Base-by-base conservation (phyloP, 1,139 yeast species). In the Hemisphaericaspora xylofermentans region DNA sequence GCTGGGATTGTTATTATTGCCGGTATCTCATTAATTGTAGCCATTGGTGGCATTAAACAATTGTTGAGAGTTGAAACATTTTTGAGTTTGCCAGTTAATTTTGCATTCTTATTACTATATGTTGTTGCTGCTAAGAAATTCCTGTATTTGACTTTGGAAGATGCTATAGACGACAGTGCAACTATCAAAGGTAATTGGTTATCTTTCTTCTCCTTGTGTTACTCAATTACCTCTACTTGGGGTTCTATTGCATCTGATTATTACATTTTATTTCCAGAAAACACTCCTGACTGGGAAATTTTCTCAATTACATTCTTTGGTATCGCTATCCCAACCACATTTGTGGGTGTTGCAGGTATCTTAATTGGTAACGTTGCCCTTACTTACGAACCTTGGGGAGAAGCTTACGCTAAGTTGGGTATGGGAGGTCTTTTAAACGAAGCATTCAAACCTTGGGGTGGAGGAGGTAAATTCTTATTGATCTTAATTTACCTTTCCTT, bases 181-280 rank as follows among this genome's bases (percentile, higher is more conserved):
- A 66, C 74, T 3, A 46, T 57, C 10, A 70, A 72, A 38, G 95
- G 95, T 7, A 78, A 80, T 57, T 80, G 88, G 78, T 60, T 88
- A 24, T 77, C 88, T 14, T 85, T 81, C 59, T 87, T 88, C 56
- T 78, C 91, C 1, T 68, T 88, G 37, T 74, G 84, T 28, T 87
- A 86, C 56, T 84, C 96, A 25, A 81, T 84, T 35, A 88, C 96
- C 3, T 78, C 91, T 1, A 87, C 96, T 1, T 89, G 96, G 96
- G 94, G 95, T 28, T 84, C 93, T 4, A 78, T 85, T 46, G 87
- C 96, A 1, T 75, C 93, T 0, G 97, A 89, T 61, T 89, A 88
- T 60, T 87, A 86, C 59, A 80, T 88, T 39, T 70, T 87, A 41
- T 82, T 88, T 57, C 96, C 96, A 0, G 95, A 87, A 55, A 68